phyloP scores from a whole-genome alignment of 2,329 filamentous ascomycete genomes.

The Annulohypoxylon truncatum region DNA sequence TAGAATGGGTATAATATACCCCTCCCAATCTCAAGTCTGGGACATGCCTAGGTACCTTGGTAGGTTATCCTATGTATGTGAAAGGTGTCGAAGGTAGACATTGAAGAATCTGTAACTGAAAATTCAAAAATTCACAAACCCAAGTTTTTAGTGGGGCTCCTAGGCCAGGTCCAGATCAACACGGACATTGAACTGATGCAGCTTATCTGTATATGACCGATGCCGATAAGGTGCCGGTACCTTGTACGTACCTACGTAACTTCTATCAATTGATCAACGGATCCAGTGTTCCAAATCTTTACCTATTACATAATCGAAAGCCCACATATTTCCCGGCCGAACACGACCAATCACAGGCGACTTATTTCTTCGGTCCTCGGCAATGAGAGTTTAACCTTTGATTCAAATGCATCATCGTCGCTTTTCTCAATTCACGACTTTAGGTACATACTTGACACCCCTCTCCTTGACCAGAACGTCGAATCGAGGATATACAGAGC shows the following conservation, averaged over 20 bases:
- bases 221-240: neutral
- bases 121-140: constrained; percentile 12
- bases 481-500: constrained; percentile 8
- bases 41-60: neutral
- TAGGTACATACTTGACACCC: neutral
- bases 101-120: neutral
- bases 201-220: neutral
- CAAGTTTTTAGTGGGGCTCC: constrained; percentile 20
- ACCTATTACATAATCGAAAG: constrained; percentile 25
- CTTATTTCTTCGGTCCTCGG: constrained; percentile 62
- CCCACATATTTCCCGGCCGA: constrained; percentile 26
- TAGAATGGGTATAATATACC: neutral
- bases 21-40: neutral
- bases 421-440: neutral
- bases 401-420: constrained; percentile 47
- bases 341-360: constrained; percentile 57
- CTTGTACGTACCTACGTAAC: neutral
- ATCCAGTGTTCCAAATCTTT: neutral
- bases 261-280: neutral
- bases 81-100: neutral
- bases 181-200: too few relatives aligned
- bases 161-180: too few relatives aligned
- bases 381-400: constrained; percentile 52
- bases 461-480: neutral
- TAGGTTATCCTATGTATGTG: neutral